Evolutionary conservation across 805 yeast genomes (phyloP), one percentile per base, ranked within the genome.

Genomic region (Candida krabiensis): DNA sequence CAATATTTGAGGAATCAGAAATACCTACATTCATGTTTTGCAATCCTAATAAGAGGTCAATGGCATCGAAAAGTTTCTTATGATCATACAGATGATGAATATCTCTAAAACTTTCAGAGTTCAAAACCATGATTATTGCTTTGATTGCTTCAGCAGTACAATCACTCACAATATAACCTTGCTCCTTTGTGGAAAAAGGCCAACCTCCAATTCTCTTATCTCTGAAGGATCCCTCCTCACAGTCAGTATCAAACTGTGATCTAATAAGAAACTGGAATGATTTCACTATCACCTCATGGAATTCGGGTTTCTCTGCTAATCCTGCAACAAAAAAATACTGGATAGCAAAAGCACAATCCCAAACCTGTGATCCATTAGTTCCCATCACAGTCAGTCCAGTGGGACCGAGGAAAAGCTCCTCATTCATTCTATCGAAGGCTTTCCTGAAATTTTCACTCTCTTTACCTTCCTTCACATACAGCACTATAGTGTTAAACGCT

Each of bases 71-170:
- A 21, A 93, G 64, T 24, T 73, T 67, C 40, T 73, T 71, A 19
- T 71, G 75, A 9, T 71, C 63, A 25, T 86, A 80, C 9, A 50
- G 25, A 12, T 40, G 19, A 29, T 52, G 60, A 8, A 57, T 50
- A 37, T 75, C 79, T 12, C 52, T 43, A 44, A 77, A 82, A 2
- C 62, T 64, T 0, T 78, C 73, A 28, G 83, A 77, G 33, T 83
- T 78, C 56, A 79, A 80, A 2, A 90, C 95, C 97, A 91, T 90
- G 9, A 91, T 72, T 5, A 91, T 85, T 0, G 98, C 96, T 58
- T 93, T 93, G 47, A 90, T 67, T 0, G 97, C 86, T 60, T 91
- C 99, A 0, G 97, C 96, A 1, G 99, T 91, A 64, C 98, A 91
- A 60, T 93, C 99, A 51, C 95, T 80, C 2, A 93, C 99, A 0